Conservation (phyloP, 805 yeast species). For the Wickerhamomyces xylosicus region DNA sequence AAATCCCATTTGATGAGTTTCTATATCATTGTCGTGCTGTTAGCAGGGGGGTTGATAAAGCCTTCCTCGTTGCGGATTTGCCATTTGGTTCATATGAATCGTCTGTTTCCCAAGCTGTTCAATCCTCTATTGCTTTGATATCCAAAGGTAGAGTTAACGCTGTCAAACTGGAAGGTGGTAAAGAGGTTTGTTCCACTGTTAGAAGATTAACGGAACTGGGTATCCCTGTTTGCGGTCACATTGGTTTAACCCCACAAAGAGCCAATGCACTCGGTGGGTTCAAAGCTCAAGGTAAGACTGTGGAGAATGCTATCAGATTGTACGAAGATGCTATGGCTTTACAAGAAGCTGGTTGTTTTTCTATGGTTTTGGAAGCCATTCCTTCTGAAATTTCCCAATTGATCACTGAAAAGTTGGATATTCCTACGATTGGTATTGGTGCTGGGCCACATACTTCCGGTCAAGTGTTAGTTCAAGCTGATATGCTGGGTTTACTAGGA, state of each 20-base stretch:
- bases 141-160: constrained; percentile 50
- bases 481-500: constrained; percentile 59
- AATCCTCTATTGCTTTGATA: constrained; percentile 44
- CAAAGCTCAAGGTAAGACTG: constrained; percentile 69
- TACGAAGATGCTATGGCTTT: constrained; percentile 58
- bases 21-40: constrained; percentile 70
- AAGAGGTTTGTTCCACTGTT: constrained; percentile 42
- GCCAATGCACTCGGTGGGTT: constrained; percentile 76
- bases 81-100: constrained; percentile 84
- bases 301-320: constrained; percentile 42
- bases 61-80: constrained; percentile 73
- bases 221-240: constrained; percentile 84
- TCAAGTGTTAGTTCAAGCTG: constrained; percentile 84
- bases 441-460: constrained; percentile 83
- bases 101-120: constrained; percentile 51
- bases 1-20: constrained; percentile 71
- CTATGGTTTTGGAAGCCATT: constrained; percentile 74
- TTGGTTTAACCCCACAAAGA: constrained; percentile 88
- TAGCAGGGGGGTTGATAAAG: constrained; percentile 51
- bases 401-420: constrained; percentile 45
- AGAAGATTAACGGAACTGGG: constrained; percentile 53
- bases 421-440: constrained; percentile 94
- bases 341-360: constrained; percentile 68
- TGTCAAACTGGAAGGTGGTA: constrained; percentile 80
- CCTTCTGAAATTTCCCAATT: constrained; percentile 62